A percentile compares a stretch with the other conserved stretches of the same genome.
These are phyloP conservation scores for Carex kokanica DNA, from an alignment of 176 grass and related monocot species.

Conservation along the genomic window DNA sequence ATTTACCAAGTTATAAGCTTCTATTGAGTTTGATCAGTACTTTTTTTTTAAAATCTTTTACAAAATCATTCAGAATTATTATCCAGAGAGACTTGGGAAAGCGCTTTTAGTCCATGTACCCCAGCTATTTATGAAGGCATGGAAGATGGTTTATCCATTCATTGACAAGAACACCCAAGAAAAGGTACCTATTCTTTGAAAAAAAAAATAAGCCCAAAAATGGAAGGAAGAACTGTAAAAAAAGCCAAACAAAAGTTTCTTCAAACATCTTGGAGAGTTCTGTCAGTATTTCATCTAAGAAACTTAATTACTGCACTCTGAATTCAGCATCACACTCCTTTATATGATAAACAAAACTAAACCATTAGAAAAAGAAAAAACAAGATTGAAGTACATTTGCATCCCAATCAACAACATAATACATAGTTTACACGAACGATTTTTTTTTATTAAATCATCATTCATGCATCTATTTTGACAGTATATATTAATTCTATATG, in stretches of 20 bases:
- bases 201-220: neutral
- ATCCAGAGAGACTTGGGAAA: conserved; percentile 74
- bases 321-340: too few species aligned
- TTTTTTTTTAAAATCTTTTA: neutral
- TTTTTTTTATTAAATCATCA: neutral
- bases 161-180: conserved; percentile 61
- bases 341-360: neutral
- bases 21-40: too few species aligned
- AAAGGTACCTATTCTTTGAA: conserved; percentile 39
- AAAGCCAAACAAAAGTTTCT: neutral
- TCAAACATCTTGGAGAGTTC: neutral
- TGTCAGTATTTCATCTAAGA: neutral
- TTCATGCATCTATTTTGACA: neutral
- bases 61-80: conserved; percentile 40
- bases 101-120: conserved; percentile 56
- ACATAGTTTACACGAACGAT: neutral
- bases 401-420: neutral
- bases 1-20: neutral
- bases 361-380: neutral
- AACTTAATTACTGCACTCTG: neutral
- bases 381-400: neutral
- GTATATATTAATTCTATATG: neutral
- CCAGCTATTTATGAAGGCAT: conserved; percentile 77
- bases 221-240: neutral
- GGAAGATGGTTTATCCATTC: conserved; percentile 68